Conservation (phyloP, 2,329 filamentous ascomycete genomes). For the Sporothrix dimorphospora region DNA sequence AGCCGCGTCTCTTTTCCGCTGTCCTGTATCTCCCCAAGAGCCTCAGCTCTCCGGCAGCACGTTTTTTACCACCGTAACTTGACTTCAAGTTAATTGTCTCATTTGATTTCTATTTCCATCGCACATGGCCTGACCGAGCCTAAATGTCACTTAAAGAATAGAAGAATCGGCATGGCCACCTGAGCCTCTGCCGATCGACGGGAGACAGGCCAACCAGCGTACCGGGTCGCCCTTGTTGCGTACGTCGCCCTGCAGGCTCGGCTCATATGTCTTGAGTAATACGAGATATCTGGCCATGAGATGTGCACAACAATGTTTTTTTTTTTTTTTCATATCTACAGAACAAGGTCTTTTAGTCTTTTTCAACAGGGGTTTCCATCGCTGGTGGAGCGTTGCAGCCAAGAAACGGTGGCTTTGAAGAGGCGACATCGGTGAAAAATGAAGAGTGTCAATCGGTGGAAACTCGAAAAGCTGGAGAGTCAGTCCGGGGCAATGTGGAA, state of each 20-base stretch:
- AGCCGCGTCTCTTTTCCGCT: neutral
- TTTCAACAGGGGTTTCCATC: neutral
- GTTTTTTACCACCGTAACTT: neutral
- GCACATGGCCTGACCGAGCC: neutral
- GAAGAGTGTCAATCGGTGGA: no score
- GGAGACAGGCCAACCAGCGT: neutral
- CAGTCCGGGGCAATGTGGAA: neutral
- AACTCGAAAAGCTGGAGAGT: neutral
- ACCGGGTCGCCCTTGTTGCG: no score
- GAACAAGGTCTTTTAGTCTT: neutral
- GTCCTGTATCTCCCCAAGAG: neutral
- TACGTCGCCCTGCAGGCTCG: neutral
- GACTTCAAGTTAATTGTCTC: neutral
- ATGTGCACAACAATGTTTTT: neutral
- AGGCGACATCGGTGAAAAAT: neutral
- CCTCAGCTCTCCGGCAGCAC: neutral
- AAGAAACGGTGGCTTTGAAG: neutral
- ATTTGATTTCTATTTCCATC: neutral
- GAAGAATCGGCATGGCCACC: neutral
- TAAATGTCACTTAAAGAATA: neutral
- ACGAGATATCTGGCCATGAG: conserved; percentile 1
- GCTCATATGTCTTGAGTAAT: neutral
- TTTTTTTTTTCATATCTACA: neutral
- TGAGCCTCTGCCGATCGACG: conserved; percentile 6
- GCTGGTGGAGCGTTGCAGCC: neutral